Evolutionary conservation across 2,329 filamentous ascomycete species (phyloP), one percentile per base, ranked within the genome.

Genomic region (Aspergillus brunneoviolaceus): DNA sequence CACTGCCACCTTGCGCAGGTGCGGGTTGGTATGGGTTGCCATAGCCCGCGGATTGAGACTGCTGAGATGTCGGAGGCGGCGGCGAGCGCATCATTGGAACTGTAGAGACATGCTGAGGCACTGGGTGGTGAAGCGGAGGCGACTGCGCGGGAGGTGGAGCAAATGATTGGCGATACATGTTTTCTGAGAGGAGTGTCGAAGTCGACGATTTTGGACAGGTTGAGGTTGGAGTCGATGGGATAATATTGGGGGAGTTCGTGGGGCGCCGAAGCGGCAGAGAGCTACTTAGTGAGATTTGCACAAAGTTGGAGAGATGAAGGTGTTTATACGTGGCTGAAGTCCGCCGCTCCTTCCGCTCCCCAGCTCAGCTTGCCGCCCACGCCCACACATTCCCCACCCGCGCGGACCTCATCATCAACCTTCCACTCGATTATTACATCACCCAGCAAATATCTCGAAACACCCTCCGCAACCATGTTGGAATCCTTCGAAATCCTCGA

Each of bases 401-500:
- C 56, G 58, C 60, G 57, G 35, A 51, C 57, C 65, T 50, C 47
- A 47, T 29, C 42, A 42, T 39, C 54, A 47, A 21, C 39, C 60
- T 62, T 19, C 42, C 27, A 50, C 33, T 51, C 55, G 55, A 50
- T 27, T 54, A 35, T 27, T 49, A n/a, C 33, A 47, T 53, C 52
- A 56, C 52, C 16, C 51, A 55, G 5, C 42, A 39, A 62, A 35
- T 29, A 55, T 31, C 10, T 39, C 49, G 53, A 16, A 33, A 47
- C 21, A 50, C 10, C 19, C n/a, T 48, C 39, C 49, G 29, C 60
- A 52, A 27, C 98, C 7, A 29, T 98, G 94, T 81, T 99, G 79
- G 95, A 99, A 81, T 89, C 91, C 16, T 99, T 99, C 76, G 94
- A 99, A 78, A 95, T 99, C 67, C 79, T 99, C 63, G 97, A 94